These are phyloP conservation scores for Penicillium polonicum DNA, from an alignment of 2,329 filamentous ascomycete genomes.

Conservation along the genomic window DNA sequence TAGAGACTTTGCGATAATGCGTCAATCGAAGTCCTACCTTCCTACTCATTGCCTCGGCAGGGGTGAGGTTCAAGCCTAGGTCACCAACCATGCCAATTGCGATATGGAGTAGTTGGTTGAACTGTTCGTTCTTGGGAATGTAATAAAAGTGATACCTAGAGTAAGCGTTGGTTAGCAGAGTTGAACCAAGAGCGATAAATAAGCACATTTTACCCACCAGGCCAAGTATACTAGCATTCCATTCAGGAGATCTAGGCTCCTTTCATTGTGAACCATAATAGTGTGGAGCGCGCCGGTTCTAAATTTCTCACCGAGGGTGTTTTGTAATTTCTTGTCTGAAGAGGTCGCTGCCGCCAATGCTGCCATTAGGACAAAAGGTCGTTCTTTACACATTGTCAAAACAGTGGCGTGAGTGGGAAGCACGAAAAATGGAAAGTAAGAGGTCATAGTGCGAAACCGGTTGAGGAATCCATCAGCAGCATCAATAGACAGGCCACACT, in stretches of 20 bases:
- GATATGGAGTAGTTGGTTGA: not conserved
- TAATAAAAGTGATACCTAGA: not conserved
- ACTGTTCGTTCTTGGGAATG: not conserved
- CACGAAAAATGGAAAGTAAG: not conserved
- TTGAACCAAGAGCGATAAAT: not conserved
- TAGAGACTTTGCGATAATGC: not conserved
- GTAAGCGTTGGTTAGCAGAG: not conserved
- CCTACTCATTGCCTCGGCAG: not conserved
- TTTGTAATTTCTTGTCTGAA: not conserved
- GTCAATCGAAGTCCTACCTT: not conserved
- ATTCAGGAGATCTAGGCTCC: constrained; percentile 1
- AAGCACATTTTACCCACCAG: not conserved
- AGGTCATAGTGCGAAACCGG: not conserved
- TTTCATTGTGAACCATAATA: not conserved
- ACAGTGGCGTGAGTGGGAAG: not conserved
- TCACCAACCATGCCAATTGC: not conserved
- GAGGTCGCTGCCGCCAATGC: not conserved
- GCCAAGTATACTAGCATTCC: not conserved
- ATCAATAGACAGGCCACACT: not conserved
- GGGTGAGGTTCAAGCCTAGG: not conserved
- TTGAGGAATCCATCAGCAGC: not conserved
- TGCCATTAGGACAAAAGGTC: not conserved
- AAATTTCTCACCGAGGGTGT: not conserved
- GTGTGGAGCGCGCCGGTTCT: not conserved
- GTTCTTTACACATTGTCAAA: not conserved